phyloP scores from a whole-genome alignment of 1,284 basidiomycete species.

The Phylloboletellus chloephorus region DNA sequence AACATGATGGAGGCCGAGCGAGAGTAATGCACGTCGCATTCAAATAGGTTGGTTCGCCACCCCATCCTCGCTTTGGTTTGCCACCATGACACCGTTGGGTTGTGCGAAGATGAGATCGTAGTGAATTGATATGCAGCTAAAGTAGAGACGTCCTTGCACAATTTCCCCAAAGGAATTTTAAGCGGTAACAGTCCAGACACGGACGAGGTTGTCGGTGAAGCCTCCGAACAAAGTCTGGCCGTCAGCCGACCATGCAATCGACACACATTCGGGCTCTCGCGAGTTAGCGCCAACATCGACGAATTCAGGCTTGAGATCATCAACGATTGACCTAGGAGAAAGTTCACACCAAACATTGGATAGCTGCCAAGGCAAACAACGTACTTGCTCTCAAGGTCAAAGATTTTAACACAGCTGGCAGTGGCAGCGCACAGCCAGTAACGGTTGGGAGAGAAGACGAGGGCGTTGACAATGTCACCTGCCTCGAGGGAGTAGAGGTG shows the following conservation, averaged over 20 bases:
- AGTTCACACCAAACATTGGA: slow-evolving; percentile 8
- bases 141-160: slow-evolving; percentile 28
- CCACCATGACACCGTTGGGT: neutral
- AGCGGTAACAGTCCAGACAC: slow-evolving; percentile 87
- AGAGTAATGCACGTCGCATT: slow-evolving; percentile 3
- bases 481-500: slow-evolving; percentile 99
- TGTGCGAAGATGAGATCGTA: slow-evolving; percentile 12
- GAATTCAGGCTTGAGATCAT: slow-evolving; percentile 95
- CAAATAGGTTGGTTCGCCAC: neutral
- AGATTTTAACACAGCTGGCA: slow-evolving; percentile 97
- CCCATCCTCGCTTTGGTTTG: neutral
- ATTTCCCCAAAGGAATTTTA: slow-evolving; percentile 40
- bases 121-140: slow-evolving; percentile 22
- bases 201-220: slow-evolving; percentile 87
- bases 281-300: slow-evolving; percentile 74
- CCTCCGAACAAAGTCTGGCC: slow-evolving; percentile 97
- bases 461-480: slow-evolving; percentile 97
- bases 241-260: slow-evolving; percentile 98
- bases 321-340: slow-evolving; percentile 82
- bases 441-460: slow-evolving; percentile 99
- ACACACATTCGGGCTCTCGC: slow-evolving; percentile 92
- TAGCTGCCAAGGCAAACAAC: slow-evolving; percentile 31
- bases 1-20: slow-evolving; percentile 51
- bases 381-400: slow-evolving; percentile 96
- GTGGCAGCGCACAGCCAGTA: slow-evolving; percentile 99